Conservation (phyloP, 495 filamentous ascomycete genomes). For the Penicillium pancosmium region DNA sequence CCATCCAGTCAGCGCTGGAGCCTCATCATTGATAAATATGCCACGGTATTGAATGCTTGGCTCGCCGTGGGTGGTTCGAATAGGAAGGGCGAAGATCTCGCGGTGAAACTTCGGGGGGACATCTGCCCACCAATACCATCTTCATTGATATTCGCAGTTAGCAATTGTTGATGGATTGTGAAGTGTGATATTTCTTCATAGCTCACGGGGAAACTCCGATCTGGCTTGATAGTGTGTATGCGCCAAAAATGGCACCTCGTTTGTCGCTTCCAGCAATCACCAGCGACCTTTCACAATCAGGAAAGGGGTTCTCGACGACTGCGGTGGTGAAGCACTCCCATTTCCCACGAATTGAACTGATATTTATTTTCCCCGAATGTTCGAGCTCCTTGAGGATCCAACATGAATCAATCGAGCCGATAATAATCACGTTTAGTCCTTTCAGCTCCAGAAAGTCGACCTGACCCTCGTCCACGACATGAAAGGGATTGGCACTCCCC, state of each 20-base stretch:
- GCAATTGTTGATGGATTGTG: not conserved
- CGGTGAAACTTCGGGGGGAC: conserved; percentile 56
- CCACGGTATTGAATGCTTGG: conserved; percentile 75
- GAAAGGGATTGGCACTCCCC: conserved; percentile 44
- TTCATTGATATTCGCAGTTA: conserved; percentile 7
- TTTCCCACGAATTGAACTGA: conserved; percentile 55
- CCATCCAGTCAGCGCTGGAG: conserved; percentile 72
- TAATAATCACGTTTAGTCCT: conserved; percentile 59
- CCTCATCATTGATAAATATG: conserved; percentile 80
- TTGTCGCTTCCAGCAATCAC: conserved; percentile 71
- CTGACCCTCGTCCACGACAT: conserved; percentile 37
- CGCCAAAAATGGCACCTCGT: conserved; percentile 70
- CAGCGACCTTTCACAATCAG: conserved; percentile 59
- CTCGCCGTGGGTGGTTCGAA: conserved; percentile 57
- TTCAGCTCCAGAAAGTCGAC: not conserved
- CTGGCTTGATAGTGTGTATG: conserved; percentile 75
- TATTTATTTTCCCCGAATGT: conserved; percentile 56
- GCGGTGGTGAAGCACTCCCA: conserved; percentile 72
- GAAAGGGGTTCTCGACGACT: conserved; percentile 60
- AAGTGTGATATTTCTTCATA: not conserved
- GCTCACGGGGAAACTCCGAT: conserved; percentile 68
- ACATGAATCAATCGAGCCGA: conserved; percentile 68
- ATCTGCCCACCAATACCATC: conserved; percentile 77
- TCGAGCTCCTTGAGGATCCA: conserved; percentile 60
- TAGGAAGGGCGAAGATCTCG: conserved; percentile 57